Percentiles rank a stretch among this genome's conserved stretches.
Evolutionary conservation across 768 basidiomycete species (phyloP).

Genomic region (Termitomyces eurrhizus): DNA sequence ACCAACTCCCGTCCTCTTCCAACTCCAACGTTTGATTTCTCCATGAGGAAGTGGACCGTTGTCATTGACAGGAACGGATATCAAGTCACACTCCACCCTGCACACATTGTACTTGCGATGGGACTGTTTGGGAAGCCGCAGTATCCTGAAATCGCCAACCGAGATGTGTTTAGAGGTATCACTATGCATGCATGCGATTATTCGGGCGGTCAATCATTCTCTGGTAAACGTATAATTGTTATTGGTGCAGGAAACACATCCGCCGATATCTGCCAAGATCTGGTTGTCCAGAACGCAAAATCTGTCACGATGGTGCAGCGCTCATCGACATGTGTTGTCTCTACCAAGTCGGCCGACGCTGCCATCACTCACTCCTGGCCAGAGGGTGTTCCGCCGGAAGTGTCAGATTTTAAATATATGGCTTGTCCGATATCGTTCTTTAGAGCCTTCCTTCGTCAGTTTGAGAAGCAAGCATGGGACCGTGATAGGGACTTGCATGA

Average conservation of each 20-base stretch:
- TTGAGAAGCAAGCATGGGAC: slow-evolving; percentile 20
- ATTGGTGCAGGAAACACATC: slow-evolving; percentile 40
- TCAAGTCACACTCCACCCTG: slow-evolving; percentile 27
- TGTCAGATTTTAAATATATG: slow-evolving; percentile 22
- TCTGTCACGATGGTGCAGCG: slow-evolving; percentile 41
- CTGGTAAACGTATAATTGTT: slow-evolving; percentile 34
- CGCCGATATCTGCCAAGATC: slow-evolving; percentile 36
- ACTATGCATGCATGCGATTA: slow-evolving; percentile 30
- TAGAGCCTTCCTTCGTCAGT: slow-evolving; percentile 16
- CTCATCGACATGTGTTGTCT: slow-evolving; percentile 31
- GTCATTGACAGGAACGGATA: slow-evolving; percentile 26
- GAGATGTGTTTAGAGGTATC: slow-evolving; percentile 26
- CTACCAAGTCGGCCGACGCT: slow-evolving; percentile 3
- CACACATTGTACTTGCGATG: slow-evolving; percentile 36
- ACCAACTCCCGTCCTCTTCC: slow-evolving; percentile 29
- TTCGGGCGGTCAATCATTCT: slow-evolving; percentile 22
- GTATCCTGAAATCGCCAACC: slow-evolving; percentile 24
- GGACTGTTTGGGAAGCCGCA: slow-evolving; percentile 31
- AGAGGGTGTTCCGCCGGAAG: slow-evolving; percentile 16
- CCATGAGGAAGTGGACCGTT: slow-evolving; percentile 29
- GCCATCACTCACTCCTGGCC: slow-evolving; percentile 16
- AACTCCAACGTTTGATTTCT: slow-evolving; percentile 29
- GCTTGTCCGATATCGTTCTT: slow-evolving; percentile 22
- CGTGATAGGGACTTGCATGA: slow-evolving; percentile 30
- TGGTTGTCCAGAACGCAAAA: slow-evolving; percentile 25